A percentile compares a stretch with the other conserved stretches of the same genome.
phyloP scores from a whole-genome alignment of 2,329 filamentous ascomycete genomes.

The Aspergillus pseudotamarii region DNA sequence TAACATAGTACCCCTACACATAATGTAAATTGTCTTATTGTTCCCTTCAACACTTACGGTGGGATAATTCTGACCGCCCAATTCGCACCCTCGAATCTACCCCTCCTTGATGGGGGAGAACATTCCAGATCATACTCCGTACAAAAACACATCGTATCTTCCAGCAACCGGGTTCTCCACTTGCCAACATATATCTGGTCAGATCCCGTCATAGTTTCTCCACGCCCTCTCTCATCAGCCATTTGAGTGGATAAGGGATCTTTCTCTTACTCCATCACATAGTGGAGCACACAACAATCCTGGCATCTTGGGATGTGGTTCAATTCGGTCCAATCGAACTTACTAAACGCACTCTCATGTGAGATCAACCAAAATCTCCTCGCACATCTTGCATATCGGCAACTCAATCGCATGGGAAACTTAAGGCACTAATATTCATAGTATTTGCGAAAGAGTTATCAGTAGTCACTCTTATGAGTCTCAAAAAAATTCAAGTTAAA shows the following conservation, averaged over 20 bases:
- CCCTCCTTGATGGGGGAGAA: neutral
- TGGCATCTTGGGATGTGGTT: neutral
- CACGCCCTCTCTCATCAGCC: neutral
- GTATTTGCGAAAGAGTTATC: neutral
- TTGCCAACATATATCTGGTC: conserved; percentile 11
- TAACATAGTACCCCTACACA: too few species aligned
- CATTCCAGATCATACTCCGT: neutral
- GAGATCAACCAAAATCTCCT: neutral
- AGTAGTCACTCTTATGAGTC: neutral
- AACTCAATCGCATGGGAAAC: neutral
- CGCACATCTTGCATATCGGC: neutral
- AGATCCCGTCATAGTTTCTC: conserved; percentile 8
- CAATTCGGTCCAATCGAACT: neutral
- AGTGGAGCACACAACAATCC: conserved; percentile 2
- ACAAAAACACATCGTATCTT: neutral
- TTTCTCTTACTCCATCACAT: neutral
- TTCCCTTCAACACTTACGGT: neutral
- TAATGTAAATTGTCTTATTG: neutral
- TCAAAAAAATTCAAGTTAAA: neutral
- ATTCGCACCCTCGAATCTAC: neutral
- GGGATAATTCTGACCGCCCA: neutral
- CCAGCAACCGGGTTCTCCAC: neutral
- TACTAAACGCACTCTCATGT: neutral
- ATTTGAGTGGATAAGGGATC: neutral
- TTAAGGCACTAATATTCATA: neutral